These are phyloP conservation scores for Cercospora beticola DNA, from an alignment of 2,329 filamentous ascomycete genomes.

Conservation along the genomic window DNA sequence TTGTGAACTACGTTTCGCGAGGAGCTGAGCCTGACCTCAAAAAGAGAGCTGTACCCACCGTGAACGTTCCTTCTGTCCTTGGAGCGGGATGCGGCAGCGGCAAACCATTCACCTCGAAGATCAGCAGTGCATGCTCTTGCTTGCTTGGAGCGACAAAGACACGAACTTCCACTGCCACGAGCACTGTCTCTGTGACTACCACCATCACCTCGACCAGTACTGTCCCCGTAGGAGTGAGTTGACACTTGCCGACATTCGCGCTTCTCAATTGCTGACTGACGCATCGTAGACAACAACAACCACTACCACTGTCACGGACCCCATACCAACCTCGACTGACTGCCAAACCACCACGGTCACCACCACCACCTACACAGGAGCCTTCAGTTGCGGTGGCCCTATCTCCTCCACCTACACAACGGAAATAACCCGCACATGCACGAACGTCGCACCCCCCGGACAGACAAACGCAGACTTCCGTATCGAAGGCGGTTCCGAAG, in stretches of 20 bases:
- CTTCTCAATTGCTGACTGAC: neutral
- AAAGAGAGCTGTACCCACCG: neutral
- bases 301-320: neutral
- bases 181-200: neutral
- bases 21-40: neutral
- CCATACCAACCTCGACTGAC: neutral
- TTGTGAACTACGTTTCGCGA: neutral
- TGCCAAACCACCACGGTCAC: neutral
- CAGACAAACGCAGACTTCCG: constrained; percentile 19
- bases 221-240: neutral
- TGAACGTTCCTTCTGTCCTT: neutral
- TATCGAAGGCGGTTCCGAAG: constrained; percentile 27
- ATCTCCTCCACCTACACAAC: constrained; percentile 8
- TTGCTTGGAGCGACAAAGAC: neutral
- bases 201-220: neutral
- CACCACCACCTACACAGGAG: no score
- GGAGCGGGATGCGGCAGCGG: constrained; percentile 5
- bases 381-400: no score
- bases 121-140: constrained; percentile 14
- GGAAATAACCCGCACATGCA: constrained; percentile 9
- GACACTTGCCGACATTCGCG: neutral
- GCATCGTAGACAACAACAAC: neutral
- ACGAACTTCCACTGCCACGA: neutral
- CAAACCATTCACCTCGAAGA: constrained; percentile 1
- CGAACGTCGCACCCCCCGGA: neutral